These are phyloP conservation scores for Sanghuangporus baumii DNA, from an alignment of 1,284 basidiomycete genomes.

Conservation along the genomic window DNA sequence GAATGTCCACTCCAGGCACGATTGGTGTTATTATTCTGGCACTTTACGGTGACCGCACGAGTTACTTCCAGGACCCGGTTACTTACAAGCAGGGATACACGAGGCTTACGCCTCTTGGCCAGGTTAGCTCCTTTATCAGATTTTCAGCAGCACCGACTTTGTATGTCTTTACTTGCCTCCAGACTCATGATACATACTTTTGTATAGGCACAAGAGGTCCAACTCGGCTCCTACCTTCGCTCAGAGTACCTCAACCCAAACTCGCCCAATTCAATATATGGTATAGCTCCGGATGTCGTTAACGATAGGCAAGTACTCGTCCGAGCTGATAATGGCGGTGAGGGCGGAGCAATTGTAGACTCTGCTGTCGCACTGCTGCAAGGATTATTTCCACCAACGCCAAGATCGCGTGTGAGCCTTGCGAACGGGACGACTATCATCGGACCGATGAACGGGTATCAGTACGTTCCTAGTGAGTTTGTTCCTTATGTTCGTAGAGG, in stretches of 20 bases:
- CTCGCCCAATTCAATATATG: slow-evolving; percentile 62
- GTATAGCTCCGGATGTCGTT: slow-evolving; percentile 60
- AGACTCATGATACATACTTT: not conserved
- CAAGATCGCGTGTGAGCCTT: slow-evolving; percentile 59
- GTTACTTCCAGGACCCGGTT: slow-evolving; percentile 64
- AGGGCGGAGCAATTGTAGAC: slow-evolving; percentile 82
- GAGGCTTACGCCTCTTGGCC: slow-evolving; percentile 79
- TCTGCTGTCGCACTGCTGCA: slow-evolving; percentile 73
- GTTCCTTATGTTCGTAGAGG: not conserved
- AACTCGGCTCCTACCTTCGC: slow-evolving; percentile 65
- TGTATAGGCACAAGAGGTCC: slow-evolving; percentile 60
- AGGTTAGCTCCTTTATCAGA: slow-evolving; percentile 38
- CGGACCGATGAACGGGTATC: slow-evolving; percentile 80
- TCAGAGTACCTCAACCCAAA: slow-evolving; percentile 60
- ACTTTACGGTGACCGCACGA: slow-evolving; percentile 77
- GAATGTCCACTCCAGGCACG: slow-evolving; percentile 51
- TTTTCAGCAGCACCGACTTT: not conserved
- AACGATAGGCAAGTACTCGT: slow-evolving; percentile 68
- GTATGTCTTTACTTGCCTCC: not conserved
- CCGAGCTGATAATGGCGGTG: slow-evolving; percentile 77
- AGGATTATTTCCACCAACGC: slow-evolving; percentile 72
- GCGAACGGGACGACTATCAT: slow-evolving; percentile 73
- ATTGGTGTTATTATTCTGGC: slow-evolving; percentile 78
- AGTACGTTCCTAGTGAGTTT: slow-evolving; percentile 65
- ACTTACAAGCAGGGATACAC: slow-evolving; percentile 68